Percentiles rank a stretch among this genome's conserved stretches.
phyloP scores from a whole-genome alignment of 108 stramenopile genomes.

The Schizochytrium sp. region DNA sequence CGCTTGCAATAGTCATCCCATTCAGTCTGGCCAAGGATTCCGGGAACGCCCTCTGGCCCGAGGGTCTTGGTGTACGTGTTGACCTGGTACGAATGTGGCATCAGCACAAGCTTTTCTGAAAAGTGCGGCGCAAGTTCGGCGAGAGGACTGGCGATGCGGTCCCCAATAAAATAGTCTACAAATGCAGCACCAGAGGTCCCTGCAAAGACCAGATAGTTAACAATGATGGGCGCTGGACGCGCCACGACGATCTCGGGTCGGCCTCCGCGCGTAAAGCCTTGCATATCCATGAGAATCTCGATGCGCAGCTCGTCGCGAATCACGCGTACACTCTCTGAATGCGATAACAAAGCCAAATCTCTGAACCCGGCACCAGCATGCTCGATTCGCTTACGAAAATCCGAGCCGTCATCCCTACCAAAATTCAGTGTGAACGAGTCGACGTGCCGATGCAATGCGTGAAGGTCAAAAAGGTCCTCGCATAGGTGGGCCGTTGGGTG shows the following conservation, averaged over 20 bases:
- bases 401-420: conserved; percentile 12
- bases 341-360: not conserved
- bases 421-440: not conserved
- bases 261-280: conserved; percentile 45
- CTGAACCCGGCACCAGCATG: conserved; percentile 18
- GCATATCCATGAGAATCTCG: conserved; percentile 44
- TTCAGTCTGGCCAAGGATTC: not conserved
- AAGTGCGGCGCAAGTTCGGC: conserved; percentile 26
- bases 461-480: conserved; percentile 43
- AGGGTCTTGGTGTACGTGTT: conserved; percentile 27
- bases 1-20: not conserved
- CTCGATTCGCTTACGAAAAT: conserved; percentile 17
- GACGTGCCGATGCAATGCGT: conserved; percentile 4
- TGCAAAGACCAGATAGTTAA: conserved; percentile 49
- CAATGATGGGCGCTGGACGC: conserved; percentile 38
- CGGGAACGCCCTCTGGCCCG: not conserved
- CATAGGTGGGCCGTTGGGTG: conserved; percentile 48
- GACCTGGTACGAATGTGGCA: conserved; percentile 45
- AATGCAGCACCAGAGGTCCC: conserved; percentile 48
- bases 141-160: conserved; percentile 23
- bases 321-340: conserved; percentile 19
- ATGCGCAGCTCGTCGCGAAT: not conserved
- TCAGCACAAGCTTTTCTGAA: conserved; percentile 37
- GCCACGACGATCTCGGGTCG: conserved; percentile 30
- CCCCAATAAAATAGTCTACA: conserved; percentile 43